Conservation (phyloP, 208 protist species). For the Wallacemonas sp. region DNA sequence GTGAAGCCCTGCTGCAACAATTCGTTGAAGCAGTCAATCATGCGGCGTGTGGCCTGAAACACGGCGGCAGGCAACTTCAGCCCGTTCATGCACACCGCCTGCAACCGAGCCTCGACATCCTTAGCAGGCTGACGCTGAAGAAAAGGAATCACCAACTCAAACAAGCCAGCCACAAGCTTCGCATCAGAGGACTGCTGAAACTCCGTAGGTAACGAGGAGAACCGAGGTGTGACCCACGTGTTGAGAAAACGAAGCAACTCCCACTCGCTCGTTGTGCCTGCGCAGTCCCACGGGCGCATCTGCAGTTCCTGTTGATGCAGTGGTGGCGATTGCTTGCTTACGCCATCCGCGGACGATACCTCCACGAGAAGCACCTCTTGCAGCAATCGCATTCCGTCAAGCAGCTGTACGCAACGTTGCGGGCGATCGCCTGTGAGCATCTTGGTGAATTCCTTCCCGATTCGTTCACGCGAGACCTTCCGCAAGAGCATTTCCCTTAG, state of each 20-base stretch:
- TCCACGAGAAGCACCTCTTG: constrained; percentile 62
- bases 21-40: constrained; percentile 66
- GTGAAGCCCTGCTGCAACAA: constrained; percentile 27
- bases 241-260: constrained; percentile 31
- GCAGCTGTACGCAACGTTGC: constrained; percentile 59
- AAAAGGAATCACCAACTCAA: constrained; percentile 55
- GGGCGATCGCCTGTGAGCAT: constrained; percentile 63
- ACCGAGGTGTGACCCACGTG: constrained; percentile 23
- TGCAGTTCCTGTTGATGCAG: neutral
- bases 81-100: constrained; percentile 67
- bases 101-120: constrained; percentile 42
- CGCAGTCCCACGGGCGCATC: constrained; percentile 16
- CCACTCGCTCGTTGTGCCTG: constrained; percentile 5
- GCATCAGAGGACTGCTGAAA: constrained; percentile 11
- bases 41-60: constrained; percentile 47
- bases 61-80: constrained; percentile 69
- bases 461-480: constrained; percentile 85
- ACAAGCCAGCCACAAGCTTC: constrained; percentile 25
- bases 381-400: constrained; percentile 56
- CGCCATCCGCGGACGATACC: constrained; percentile 14
- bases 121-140: constrained; percentile 21
- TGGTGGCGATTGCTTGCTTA: neutral
- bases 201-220: constrained; percentile 18
- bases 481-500: constrained; percentile 53
- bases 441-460: constrained; percentile 84